phyloP scores from a whole-genome alignment of 805 yeast genomes.

The Starmerella apis region DNA sequence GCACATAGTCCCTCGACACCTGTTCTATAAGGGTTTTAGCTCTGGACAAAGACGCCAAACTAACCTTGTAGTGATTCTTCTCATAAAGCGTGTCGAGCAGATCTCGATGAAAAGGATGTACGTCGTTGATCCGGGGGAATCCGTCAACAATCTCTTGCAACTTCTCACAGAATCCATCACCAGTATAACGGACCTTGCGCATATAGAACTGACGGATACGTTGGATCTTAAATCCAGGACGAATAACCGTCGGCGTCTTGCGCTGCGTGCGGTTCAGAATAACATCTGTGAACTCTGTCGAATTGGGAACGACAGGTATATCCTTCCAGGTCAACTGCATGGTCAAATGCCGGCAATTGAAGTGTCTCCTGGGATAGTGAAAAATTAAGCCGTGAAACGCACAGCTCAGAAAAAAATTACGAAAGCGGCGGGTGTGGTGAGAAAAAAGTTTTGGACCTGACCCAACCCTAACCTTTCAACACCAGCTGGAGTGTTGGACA shows the following conservation, averaged over 20 bases:
- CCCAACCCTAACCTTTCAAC: neutral
- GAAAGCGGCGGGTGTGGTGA: conserved; percentile 2
- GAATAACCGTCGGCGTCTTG: conserved; percentile 96
- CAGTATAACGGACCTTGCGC: conserved; percentile 94
- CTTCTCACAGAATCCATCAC: conserved; percentile 92
- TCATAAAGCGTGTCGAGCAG: conserved; percentile 95
- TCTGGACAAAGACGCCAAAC: conserved; percentile 85
- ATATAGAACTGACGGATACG: conserved; percentile 95
- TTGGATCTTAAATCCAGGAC: conserved; percentile 91
- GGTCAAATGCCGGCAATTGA: conserved; percentile 1
- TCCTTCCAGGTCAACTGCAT: conserved; percentile 99
- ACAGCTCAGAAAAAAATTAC: conserved; percentile 5
- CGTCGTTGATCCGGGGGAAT: conserved; percentile 93
- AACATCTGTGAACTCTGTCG: conserved; percentile 90
- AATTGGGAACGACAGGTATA: conserved; percentile 85
- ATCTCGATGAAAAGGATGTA: conserved; percentile 97
- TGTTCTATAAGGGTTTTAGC: conserved; percentile 92
- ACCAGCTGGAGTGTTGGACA: too few species aligned
- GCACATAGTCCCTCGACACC: conserved; percentile 87
- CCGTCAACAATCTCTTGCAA: conserved; percentile 74
- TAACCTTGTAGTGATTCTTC: conserved; percentile 94
- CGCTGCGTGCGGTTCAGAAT: conserved; percentile 96
- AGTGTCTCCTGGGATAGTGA: neutral
- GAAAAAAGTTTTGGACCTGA: conserved; percentile 4
- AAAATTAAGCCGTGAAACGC: conserved; percentile 3